A percentile compares a stretch with the other conserved stretches of the same genome.
These are phyloP conservation scores for Thalassiosira pacifica DNA, from an alignment of 352 stramenopile species.

Conservation along the genomic window DNA sequence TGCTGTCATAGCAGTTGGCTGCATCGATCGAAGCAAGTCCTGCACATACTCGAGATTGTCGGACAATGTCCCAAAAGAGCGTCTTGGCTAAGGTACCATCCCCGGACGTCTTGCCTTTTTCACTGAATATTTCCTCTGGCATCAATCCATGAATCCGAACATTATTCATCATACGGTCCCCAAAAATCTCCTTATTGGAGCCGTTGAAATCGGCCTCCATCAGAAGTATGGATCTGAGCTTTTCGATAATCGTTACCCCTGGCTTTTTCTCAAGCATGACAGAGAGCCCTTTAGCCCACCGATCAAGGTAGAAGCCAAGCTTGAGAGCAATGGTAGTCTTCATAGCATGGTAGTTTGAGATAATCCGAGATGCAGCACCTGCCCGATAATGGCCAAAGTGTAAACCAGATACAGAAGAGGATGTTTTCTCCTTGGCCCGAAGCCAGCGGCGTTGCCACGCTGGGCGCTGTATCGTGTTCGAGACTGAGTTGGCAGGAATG, in stretches of 20 bases:
- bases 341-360: slow-evolving; percentile 47
- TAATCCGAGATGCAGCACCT: slow-evolving; percentile 18
- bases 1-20: slow-evolving; percentile 23
- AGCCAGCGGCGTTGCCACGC: slow-evolving; percentile 36
- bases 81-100: slow-evolving; percentile 24
- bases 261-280: slow-evolving; percentile 60
- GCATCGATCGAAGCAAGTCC: slow-evolving; percentile 20
- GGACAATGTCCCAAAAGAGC: slow-evolving; percentile 25
- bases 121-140: slow-evolving; percentile 36
- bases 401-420: slow-evolving; percentile 47
- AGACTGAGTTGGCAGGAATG: background rate
- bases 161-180: slow-evolving; percentile 37
- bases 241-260: slow-evolving; percentile 24
- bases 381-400: slow-evolving; percentile 64
- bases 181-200: slow-evolving; percentile 38
- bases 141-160: slow-evolving; percentile 11
- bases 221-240: slow-evolving; percentile 43
- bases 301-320: slow-evolving; percentile 11
- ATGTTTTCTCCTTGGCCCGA: slow-evolving; percentile 51
- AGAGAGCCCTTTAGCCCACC: slow-evolving; percentile 45
- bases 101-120: slow-evolving; percentile 4
- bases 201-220: slow-evolving; percentile 62
- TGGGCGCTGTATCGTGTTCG: too few relatives aligned
- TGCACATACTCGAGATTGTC: background rate
- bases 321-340: slow-evolving; percentile 32